Evolutionary conservation across 2,329 filamentous ascomycete genomes (phyloP).

Genomic region (Neofusicoccum sp.): DNA sequence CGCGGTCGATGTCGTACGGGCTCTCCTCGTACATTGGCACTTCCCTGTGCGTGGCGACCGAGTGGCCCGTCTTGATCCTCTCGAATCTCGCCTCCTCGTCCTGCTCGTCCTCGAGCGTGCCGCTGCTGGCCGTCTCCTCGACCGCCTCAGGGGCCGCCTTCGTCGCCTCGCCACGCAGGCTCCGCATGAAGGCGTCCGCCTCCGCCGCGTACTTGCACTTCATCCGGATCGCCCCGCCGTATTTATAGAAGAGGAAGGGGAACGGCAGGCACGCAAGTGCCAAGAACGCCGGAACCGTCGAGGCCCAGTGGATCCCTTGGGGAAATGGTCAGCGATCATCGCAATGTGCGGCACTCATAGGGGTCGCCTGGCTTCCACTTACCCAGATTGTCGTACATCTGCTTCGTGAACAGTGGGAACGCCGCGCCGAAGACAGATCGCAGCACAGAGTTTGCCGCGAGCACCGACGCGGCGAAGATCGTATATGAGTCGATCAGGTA

Average conservation of each 20-base stretch:
- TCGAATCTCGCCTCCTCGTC: conserved; percentile 33
- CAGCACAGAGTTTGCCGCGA: conserved; percentile 77
- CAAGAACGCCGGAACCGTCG: conserved; percentile 70
- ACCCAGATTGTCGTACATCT: conserved; percentile 51
- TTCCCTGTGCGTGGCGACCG: conserved; percentile 25
- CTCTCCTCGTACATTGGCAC: conserved; percentile 38
- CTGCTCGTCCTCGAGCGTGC: conserved; percentile 13
- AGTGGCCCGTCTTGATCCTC: conserved; percentile 39
- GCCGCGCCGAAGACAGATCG: conserved; percentile 74
- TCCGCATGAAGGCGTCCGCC: conserved; percentile 59
- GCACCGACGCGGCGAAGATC: conserved; percentile 72
- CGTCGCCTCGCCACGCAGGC: conserved; percentile 39
- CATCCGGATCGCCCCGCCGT: conserved; percentile 62
- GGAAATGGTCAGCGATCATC: conserved; percentile 38
- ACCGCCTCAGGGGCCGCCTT: conserved; percentile 8
- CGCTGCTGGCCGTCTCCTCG: conserved; percentile 16
- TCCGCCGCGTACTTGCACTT: conserved; percentile 69
- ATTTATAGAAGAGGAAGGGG: conserved; percentile 74
- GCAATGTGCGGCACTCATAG: background rate
- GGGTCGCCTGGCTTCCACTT: background rate
- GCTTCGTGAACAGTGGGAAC: conserved; percentile 75
- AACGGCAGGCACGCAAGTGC: conserved; percentile 69
- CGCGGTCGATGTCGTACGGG: conserved; percentile 50
- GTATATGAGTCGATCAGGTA: conserved; percentile 54
- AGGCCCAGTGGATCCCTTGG: conserved; percentile 68